Base-by-base conservation (phyloP, 192 early-diverging fungal genomes). In the Entomortierella beljakovae region DNA sequence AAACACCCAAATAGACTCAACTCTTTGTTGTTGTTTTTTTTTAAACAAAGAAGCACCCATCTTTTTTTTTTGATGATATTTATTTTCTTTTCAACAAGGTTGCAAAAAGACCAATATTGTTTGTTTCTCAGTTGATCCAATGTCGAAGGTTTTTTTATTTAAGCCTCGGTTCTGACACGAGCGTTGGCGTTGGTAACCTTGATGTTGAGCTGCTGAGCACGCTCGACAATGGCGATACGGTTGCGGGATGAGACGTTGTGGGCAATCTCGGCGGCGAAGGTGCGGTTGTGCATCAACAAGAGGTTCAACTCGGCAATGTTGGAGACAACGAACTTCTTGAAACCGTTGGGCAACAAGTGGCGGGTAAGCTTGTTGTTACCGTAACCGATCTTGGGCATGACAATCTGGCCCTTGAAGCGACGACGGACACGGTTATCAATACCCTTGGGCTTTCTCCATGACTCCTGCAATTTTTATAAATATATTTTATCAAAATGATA, bases 371-470 rank as follows among this genome's bases (percentile, higher is more conserved):
- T 89, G 91, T 95, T 96, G 83, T 97, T 95, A 80, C 98, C 98
- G 85, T 97, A 99, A 87, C 98, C 98, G 76, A 99, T 99, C 91
- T 98, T 98, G 88, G 98, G 96, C 94, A 98, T 97, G 81, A 93
- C 91, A 80, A 95, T 91, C 71, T 92, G 90, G 72, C 98, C 98
- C 91, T 96, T 97, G 90, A 99, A 99, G 60, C 98, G 92, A 81
- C 98, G 89, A 76, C 98, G 97, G 68, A 97, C 96, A 64, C 94
- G 89, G 90, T 93, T 95, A 85, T 99, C 98, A 90, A 99, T 99
- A 99, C 98, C 98, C 88, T 93, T 95, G 80, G 98, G 98, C 86
- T 98, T 97, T 89, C 98, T 94, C 98, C 98, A 99, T 77, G 95
- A 94, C 80, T 91, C 91, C 93, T 96, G 88, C 56, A 60, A 52